These are phyloP conservation scores for Pseudopyricularia cyperi DNA, from an alignment of 2,329 filamentous ascomycete species.

Conservation along the genomic window DNA sequence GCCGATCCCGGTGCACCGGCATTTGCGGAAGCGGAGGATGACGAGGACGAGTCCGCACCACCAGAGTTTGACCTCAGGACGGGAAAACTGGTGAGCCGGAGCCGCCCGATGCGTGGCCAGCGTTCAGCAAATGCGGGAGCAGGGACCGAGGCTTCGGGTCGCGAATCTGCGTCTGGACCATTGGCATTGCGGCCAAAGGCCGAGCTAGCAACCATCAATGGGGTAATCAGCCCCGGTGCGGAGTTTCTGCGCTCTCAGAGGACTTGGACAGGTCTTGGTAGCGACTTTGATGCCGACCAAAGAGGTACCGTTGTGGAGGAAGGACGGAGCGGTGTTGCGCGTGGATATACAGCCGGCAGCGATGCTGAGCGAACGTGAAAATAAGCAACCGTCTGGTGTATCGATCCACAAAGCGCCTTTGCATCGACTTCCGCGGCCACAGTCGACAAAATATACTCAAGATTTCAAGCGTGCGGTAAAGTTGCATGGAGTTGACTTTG, in stretches of 20 bases:
- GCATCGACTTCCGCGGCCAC: too few species aligned
- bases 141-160: constrained; percentile 3
- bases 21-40: constrained; percentile 10
- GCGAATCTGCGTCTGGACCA: constrained; percentile 25
- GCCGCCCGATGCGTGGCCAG: constrained; percentile 52
- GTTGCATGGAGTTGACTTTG: too few species aligned
- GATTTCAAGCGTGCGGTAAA: too few species aligned
- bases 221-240: constrained; percentile 79
- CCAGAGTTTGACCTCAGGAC: constrained; percentile 90
- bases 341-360: constrained; percentile 71
- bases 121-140: constrained; percentile 10
- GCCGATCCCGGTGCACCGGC: constrained; percentile 2
- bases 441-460: too few species aligned
- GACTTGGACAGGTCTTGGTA: constrained; percentile 87
- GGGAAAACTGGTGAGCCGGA: constrained; percentile 67
- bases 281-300: constrained; percentile 52
- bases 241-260: constrained; percentile 71
- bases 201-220: constrained; percentile 70
- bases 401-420: background rate
- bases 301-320: constrained; percentile 64
- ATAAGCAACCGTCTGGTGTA: constrained; percentile 1
- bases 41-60: constrained; percentile 58
- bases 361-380: constrained; percentile 21
- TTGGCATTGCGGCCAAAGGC: constrained; percentile 45
- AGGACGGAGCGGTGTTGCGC: constrained; percentile 75